Evolutionary conservation across 1,284 basidiomycete genomes (phyloP).

Genomic region (Rhizoctonia solani): DNA sequence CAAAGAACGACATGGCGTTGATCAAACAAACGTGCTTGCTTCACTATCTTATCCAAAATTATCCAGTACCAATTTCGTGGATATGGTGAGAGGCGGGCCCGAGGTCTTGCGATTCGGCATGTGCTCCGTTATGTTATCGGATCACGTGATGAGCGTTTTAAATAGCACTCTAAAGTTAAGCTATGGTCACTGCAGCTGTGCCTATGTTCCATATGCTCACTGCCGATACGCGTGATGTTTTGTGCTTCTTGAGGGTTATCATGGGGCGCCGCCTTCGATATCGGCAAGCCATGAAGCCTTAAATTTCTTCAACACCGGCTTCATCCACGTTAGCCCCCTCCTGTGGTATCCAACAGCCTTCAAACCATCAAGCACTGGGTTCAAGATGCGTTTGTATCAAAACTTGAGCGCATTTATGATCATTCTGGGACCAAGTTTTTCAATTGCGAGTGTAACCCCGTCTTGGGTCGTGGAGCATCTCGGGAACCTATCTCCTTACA

Average conservation of each 20-base stretch:
- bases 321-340: neutral
- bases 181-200: too few relatives aligned
- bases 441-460: conserved; percentile 6
- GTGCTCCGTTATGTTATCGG: too few relatives aligned
- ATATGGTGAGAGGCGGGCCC: neutral
- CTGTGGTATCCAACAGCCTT: neutral
- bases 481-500: conserved; percentile 50
- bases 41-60: neutral
- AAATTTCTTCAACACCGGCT: neutral
- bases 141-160: too few relatives aligned
- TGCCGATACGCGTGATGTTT: neutral
- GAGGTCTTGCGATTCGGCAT: neutral
- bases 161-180: too few relatives aligned
- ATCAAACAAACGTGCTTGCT: neutral
- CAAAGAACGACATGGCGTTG: conserved; percentile 74
- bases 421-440: conserved; percentile 9
- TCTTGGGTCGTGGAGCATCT: conserved; percentile 41
- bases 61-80: conserved; percentile 5
- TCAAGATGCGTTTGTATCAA: conserved; percentile 9
- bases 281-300: neutral
- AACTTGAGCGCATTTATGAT: neutral
- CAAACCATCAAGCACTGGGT: neutral
- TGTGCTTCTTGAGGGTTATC: neutral
- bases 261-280: neutral
- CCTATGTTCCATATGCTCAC: neutral